Percentiles rank a stretch among this genome's conserved stretches.
phyloP scores from a whole-genome alignment of 1,284 basidiomycete species.

The Malassezia globosa region DNA sequence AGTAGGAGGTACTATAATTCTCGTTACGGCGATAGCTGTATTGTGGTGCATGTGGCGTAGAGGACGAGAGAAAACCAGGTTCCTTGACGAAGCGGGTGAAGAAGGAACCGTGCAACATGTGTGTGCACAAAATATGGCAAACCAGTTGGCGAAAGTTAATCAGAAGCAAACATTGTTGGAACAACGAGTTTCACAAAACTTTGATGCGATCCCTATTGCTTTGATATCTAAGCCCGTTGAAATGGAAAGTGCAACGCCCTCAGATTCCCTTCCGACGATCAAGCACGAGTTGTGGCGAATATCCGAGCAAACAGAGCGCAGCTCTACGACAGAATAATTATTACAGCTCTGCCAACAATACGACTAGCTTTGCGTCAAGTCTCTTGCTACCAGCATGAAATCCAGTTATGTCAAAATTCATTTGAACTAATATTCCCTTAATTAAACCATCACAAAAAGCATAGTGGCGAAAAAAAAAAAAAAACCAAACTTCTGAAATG shows the following conservation, averaged over 20 bases:
- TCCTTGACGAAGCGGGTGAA: neutral
- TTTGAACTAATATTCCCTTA: no score
- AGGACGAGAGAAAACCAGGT: no score
- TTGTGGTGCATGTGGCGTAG: neutral
- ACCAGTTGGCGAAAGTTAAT: no score
- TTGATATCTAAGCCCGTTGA: no score
- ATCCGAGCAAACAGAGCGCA: constrained; percentile 9
- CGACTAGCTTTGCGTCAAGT: neutral
- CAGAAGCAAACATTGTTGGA: no score
- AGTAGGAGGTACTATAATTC: neutral
- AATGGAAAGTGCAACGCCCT: no score
- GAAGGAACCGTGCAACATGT: no score
- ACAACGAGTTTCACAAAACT: no score
- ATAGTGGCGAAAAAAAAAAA: neutral
- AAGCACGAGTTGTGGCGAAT: constrained; percentile 10
- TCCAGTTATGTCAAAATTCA: no score
- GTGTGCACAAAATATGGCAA: neutral
- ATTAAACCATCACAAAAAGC: no score
- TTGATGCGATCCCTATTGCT: no score
- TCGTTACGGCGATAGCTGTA: neutral
- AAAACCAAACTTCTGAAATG: neutral
- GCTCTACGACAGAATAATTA: neutral
- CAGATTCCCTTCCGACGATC: no score
- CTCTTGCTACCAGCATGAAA: neutral
- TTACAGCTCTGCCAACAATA: neutral